Base-by-base conservation (phyloP, 2,329 filamentous ascomycete genomes). In the Cercospora canescens region DNA sequence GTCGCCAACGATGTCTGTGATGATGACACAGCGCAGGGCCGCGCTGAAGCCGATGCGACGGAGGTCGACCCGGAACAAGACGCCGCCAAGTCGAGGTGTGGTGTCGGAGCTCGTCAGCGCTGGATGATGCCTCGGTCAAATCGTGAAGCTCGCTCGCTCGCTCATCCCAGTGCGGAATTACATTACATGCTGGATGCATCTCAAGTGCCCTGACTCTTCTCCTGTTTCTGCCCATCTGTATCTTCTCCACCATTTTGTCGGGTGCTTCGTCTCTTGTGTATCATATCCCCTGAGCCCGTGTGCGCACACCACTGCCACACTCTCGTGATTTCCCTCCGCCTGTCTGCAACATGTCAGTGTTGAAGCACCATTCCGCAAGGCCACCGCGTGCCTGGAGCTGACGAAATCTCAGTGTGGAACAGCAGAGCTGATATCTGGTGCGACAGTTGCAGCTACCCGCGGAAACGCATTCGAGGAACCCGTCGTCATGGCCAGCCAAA, bases 401-500 rank as follows among this genome's bases (percentile, higher is more conserved):
- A 56, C 52, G 32, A 21, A 34, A 21, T 32, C 28, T 24, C 30
- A 56, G 52, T 32, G 52, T 35, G 52, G 8, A 34, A 35, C 52
- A 56, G 30, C 30, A 35, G 28, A 32, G 52, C 11, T 18, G 35
- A 11, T 14, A 63, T 37, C 39, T n/a, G 35, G 24, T 50, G 39
- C 37, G 45, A 37, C 54, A 45, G 30, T 61, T 67, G 65, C 65
- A 67, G 21, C 61, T 61, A 32, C 8, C 67, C 57, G 55, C 34
- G 50, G 60, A 63, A 60, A 45, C 41, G 45, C 39, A 52, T n/a
- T 7, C 45, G 24, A 28, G 30, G 52, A 9, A 7, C n/a, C 21
- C 24, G 60, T 28, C n/a, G 62, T 3, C 57, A 67, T 67, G 65
- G 65, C 41, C 24, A 62, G 65, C 57, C 41, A 73, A 62, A 55